phyloP scores from a whole-genome alignment of 257 asterid species.

The Petunia axillaris region DNA sequence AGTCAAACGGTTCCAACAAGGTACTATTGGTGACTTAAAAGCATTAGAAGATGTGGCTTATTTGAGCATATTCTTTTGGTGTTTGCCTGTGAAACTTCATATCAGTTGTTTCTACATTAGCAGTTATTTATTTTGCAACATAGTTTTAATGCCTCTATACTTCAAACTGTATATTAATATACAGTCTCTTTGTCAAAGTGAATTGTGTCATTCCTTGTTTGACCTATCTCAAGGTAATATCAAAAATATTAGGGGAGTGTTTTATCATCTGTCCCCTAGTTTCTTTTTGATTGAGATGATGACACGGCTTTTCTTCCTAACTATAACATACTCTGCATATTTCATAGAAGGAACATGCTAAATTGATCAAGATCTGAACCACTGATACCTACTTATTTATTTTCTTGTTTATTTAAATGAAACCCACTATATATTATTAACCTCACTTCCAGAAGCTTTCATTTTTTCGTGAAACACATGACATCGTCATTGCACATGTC shows the following conservation, averaged over 20 bases:
- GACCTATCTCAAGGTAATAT: neutral
- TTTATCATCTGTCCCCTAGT: neutral
- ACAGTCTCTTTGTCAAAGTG: neutral
- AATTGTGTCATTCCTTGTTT: neutral
- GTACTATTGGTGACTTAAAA: slow-evolving; percentile 36
- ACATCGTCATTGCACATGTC: neutral
- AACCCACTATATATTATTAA: neutral
- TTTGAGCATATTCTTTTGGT: neutral
- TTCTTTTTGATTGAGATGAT: neutral
- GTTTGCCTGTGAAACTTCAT: neutral
- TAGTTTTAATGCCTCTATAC: too few relatives aligned
- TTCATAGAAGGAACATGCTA: neutral
- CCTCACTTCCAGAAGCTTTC: neutral
- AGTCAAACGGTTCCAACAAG: slow-evolving; percentile 90
- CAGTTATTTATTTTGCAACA: slow-evolving; percentile 1
- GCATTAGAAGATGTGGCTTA: slow-evolving; percentile 2
- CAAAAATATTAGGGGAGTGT: neutral
- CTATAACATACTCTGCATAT: neutral
- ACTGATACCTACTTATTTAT: neutral
- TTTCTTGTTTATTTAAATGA: neutral
- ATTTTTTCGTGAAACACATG: neutral
- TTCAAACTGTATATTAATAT: neutral
- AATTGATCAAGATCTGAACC: neutral
- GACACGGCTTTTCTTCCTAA: neutral
- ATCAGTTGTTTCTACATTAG: neutral